phyloP scores from a whole-genome alignment of 345 rosid genomes.

The Raphanus raphanistrum region DNA sequence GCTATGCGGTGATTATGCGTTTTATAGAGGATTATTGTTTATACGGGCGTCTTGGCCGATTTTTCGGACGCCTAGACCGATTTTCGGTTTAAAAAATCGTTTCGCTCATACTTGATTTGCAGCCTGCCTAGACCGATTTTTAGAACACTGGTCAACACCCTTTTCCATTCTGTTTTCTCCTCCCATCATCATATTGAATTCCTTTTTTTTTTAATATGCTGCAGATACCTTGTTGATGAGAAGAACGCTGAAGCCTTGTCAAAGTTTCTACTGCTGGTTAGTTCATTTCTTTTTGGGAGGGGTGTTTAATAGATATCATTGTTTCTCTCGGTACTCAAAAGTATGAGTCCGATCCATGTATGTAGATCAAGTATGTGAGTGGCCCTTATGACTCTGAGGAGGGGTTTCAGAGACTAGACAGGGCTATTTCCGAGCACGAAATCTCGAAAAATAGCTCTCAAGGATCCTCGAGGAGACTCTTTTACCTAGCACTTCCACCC shows the following conservation, averaged over 20 bases:
- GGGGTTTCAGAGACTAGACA: conserved; percentile 73
- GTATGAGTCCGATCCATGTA: conserved; percentile 18
- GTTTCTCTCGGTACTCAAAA: not conserved
- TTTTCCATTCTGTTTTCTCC: not conserved
- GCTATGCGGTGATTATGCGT: no score
- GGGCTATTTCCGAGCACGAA: conserved; percentile 73
- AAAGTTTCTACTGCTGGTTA: conserved; percentile 78
- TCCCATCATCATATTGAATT: not conserved
- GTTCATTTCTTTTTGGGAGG: conserved; percentile 23
- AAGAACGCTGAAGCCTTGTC: conserved; percentile 55
- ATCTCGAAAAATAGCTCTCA: conserved; percentile 62
- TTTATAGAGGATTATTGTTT: no score
- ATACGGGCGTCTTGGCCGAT: no score
- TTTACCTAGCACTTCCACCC: conserved; percentile 96
- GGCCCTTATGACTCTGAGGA: conserved; percentile 86
- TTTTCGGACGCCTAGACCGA: no score
- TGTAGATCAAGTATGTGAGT: conserved; percentile 88
- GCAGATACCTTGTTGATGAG: conserved; percentile 57
- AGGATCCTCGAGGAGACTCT: conserved; percentile 87
- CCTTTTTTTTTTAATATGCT: conserved; percentile 24
- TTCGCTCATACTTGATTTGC: no score
- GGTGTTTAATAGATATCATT: conserved; percentile 13
- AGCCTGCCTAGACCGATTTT: no score
- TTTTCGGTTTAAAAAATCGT: no score
- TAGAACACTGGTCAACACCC: no score